phyloP scores from a whole-genome alignment of 306 rosid genomes.

The Hippophae tibetana region DNA sequence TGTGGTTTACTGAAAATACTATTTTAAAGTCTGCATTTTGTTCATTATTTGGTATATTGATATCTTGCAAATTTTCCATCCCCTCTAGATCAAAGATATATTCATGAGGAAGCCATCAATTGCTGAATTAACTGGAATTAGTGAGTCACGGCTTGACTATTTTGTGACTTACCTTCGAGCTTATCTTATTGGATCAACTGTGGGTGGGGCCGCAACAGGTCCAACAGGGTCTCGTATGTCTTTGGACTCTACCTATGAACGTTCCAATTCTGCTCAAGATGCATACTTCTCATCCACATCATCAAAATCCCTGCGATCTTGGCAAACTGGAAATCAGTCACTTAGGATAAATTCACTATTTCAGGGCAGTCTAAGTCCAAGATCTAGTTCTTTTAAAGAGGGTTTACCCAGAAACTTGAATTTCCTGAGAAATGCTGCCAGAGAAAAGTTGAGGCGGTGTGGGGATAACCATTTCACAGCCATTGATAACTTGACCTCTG shows the following conservation, averaged over 20 bases:
- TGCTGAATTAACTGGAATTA: slow-evolving; percentile 82
- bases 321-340: slow-evolving; percentile 46
- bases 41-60: neutral
- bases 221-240: slow-evolving; percentile 22
- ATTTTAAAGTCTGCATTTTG: neutral
- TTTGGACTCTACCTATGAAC: slow-evolving; percentile 20
- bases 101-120: slow-evolving; percentile 72
- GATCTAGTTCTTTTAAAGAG: slow-evolving; percentile 84
- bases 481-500: slow-evolving; percentile 33
- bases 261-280: slow-evolving; percentile 34
- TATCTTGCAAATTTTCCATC: neutral
- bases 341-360: slow-evolving; percentile 46
- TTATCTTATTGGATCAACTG: slow-evolving; percentile 68
- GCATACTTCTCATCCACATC: slow-evolving; percentile 30
- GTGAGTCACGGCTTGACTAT: slow-evolving; percentile 76
- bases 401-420: slow-evolving; percentile 53
- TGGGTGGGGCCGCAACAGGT: slow-evolving; percentile 26
- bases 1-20: neutral
- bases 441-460: slow-evolving; percentile 66
- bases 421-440: slow-evolving; percentile 50
- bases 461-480: slow-evolving; percentile 38
- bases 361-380: slow-evolving; percentile 82
- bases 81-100: slow-evolving; percentile 67
- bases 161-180: slow-evolving; percentile 89
- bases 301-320: slow-evolving; percentile 58